Conservation (phyloP, 352 stramenopile genomes). For the Phytophthora constricta region DNA sequence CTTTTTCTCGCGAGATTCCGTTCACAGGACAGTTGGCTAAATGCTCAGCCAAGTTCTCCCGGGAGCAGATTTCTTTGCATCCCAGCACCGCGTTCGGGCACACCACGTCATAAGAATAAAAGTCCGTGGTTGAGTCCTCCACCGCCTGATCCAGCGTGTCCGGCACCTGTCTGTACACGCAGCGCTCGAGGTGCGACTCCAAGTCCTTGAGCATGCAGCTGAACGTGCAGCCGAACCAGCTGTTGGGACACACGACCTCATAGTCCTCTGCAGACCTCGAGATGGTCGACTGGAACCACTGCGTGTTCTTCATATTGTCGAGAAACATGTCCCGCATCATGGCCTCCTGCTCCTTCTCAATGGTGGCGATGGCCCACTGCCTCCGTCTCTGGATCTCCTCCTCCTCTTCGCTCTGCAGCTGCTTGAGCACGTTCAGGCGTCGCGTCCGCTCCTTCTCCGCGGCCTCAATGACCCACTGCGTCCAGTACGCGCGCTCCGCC, state of each 20-base stretch:
- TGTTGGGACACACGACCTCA: slow-evolving; percentile 87
- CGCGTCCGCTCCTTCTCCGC: slow-evolving; percentile 79
- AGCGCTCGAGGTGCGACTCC: slow-evolving; percentile 69
- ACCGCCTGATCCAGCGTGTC: slow-evolving; percentile 73
- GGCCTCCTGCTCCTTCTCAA: slow-evolving; percentile 83
- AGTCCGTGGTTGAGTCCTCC: slow-evolving; percentile 64
- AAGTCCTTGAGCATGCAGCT: slow-evolving; percentile 87
- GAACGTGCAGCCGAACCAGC: slow-evolving; percentile 87
- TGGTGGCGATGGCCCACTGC: slow-evolving; percentile 78
- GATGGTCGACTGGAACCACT: slow-evolving; percentile 89
- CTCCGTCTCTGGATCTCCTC: slow-evolving; percentile 67
- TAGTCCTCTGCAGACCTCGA: slow-evolving; percentile 81
- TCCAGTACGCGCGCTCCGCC: slow-evolving; percentile 78
- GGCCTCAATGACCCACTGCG: slow-evolving; percentile 79
- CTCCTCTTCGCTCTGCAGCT: slow-evolving; percentile 81
- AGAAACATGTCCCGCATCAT: slow-evolving; percentile 87
- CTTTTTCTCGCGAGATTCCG: slow-evolving; percentile 76
- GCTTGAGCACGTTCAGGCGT: slow-evolving; percentile 66
- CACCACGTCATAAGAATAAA: slow-evolving; percentile 86
- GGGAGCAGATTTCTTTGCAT: slow-evolving; percentile 79
- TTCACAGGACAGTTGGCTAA: slow-evolving; percentile 70
- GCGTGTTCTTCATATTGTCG: slow-evolving; percentile 90
- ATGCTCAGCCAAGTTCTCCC: slow-evolving; percentile 73
- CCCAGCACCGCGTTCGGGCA: slow-evolving; percentile 85
- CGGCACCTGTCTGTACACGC: slow-evolving; percentile 78